A percentile compares a stretch with the other conserved stretches of the same genome.
Conservation (phyloP, 345 rosid genomes). For the Stellera chamaejasme region DNA sequence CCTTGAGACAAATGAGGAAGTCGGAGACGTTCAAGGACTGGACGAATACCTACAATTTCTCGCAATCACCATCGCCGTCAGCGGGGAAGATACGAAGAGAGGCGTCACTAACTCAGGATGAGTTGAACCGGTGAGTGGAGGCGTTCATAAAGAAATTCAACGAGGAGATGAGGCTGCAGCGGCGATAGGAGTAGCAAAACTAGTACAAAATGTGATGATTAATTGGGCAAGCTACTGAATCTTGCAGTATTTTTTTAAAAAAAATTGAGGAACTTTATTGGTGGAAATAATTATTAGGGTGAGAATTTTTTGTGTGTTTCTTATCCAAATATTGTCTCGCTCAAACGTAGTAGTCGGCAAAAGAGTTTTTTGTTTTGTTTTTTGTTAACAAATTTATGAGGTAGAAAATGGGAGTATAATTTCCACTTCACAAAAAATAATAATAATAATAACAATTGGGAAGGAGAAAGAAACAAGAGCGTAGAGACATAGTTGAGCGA, state of each 20-base stretch:
- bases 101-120: slow-evolving; percentile 72
- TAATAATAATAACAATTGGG: too few species aligned
- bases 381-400: too few species aligned
- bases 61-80: slow-evolving; percentile 22
- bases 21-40: slow-evolving; percentile 68
- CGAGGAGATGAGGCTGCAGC: slow-evolving; percentile 84
- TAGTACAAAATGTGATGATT: slow-evolving; percentile 50
- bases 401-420: too few species aligned
- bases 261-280: too few species aligned
- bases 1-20: slow-evolving; percentile 28
- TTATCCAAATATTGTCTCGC: background rate
- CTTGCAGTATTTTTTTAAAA: too few species aligned
- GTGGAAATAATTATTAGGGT: too few species aligned
- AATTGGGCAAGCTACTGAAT: slow-evolving; percentile 14
- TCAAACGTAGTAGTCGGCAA: too few species aligned
- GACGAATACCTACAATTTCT: slow-evolving; percentile 33
- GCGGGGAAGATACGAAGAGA: slow-evolving; percentile 39
- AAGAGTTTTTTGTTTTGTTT: too few species aligned
- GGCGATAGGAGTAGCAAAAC: slow-evolving; percentile 59
- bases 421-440: too few species aligned
- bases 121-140: slow-evolving; percentile 78
- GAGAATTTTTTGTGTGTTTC: too few species aligned
- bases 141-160: slow-evolving; percentile 74
- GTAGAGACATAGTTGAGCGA: too few species aligned
- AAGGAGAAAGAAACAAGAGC: too few species aligned